phyloP scores from a whole-genome alignment of 768 basidiomycete genomes.

The Lentinula aciculospora region DNA sequence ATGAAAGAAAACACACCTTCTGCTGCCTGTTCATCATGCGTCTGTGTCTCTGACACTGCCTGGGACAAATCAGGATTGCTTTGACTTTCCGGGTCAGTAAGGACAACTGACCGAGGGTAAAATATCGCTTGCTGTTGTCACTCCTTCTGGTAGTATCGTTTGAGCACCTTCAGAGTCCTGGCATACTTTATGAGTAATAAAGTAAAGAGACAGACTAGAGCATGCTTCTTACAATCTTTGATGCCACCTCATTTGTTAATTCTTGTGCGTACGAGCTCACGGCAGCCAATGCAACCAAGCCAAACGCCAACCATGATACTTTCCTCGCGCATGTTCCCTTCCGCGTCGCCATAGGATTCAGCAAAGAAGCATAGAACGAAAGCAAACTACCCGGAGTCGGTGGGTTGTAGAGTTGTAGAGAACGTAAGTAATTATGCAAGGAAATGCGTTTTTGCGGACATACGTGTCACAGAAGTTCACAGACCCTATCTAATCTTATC shows the following conservation, averaged over 20 bases:
- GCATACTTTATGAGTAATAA: background rate
- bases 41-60: constrained; percentile 24
- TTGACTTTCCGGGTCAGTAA: constrained; percentile 7
- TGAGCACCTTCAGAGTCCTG: constrained; percentile 24
- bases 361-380: constrained; percentile 10
- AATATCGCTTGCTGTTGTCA: constrained; percentile 7
- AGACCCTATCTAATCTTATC: constrained; percentile 5
- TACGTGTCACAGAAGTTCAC: constrained; percentile 5
- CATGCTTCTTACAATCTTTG: background rate
- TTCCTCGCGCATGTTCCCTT: constrained; percentile 32
- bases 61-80: constrained; percentile 7
- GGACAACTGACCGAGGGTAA: background rate
- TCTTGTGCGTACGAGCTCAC: constrained; percentile 40
- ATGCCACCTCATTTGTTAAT: background rate
- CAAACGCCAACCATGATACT: constrained; percentile 57
- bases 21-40: constrained; percentile 30
- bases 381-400: background rate
- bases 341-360: constrained; percentile 11
- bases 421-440: background rate
- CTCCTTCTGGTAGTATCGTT: constrained; percentile 5
- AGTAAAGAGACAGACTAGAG: background rate
- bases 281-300: constrained; percentile 45
- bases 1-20: constrained; percentile 37
- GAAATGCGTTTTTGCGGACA: background rate
- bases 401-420: background rate